phyloP scores from a whole-genome alignment of 176 grass and related monocot species.

The Carex kokanica region DNA sequence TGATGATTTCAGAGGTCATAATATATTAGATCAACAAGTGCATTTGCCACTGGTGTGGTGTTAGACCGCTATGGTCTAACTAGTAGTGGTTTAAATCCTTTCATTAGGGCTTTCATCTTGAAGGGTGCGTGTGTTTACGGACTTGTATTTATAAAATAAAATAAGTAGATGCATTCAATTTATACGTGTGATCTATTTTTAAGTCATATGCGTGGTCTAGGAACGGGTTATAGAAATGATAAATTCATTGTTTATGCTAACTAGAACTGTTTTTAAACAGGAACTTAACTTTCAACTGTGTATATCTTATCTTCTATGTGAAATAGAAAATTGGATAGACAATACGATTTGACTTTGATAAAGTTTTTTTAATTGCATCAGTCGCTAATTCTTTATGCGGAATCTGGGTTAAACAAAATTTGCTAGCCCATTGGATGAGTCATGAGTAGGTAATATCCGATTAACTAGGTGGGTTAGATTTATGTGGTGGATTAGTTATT shows the following conservation, averaged over 20 bases:
- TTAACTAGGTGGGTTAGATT: not conserved
- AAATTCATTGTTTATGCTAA: not conserved
- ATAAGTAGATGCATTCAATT: no score
- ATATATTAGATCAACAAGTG: not conserved
- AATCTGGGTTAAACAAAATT: not conserved
- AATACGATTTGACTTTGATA: not conserved
- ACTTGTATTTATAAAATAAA: no score
- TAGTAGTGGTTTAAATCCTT: no score
- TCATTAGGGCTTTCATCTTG: no score
- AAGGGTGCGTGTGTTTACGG: no score
- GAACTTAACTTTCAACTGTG: not conserved
- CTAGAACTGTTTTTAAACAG: not conserved
- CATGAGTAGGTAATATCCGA: not conserved
- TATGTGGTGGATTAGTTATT: conserved; percentile 1
- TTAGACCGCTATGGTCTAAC: not conserved
- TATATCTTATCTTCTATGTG: no score
- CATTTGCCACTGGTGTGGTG: not conserved
- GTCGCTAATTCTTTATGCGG: not conserved
- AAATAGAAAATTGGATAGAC: not conserved
- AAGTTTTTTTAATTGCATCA: not conserved
- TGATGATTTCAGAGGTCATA: not conserved
- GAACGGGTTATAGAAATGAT: not conserved
- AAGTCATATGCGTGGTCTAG: no score
- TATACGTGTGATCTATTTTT: no score
- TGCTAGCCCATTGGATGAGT: not conserved